Conservation (phyloP, 345 rosid species). For the Kandelia obovata region DNA sequence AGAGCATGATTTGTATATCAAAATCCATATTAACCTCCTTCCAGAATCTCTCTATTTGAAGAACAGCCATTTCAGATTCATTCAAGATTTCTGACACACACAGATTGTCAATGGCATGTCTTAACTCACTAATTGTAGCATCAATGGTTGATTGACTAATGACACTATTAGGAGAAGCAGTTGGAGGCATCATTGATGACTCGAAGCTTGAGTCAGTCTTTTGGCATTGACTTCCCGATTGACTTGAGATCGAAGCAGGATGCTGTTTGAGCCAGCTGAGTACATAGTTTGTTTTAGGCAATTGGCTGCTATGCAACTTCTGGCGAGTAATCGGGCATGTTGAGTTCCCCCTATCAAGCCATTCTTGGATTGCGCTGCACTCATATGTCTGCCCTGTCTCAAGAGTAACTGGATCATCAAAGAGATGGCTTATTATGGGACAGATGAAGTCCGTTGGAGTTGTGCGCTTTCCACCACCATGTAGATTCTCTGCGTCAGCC, state of each 20-base stretch:
- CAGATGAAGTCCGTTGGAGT: slow-evolving; percentile 71
- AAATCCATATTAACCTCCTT: slow-evolving; percentile 34
- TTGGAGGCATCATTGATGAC: slow-evolving; percentile 24
- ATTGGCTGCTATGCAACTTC: slow-evolving; percentile 41
- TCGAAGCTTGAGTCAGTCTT: slow-evolving; percentile 23
- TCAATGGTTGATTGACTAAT: slow-evolving; percentile 47
- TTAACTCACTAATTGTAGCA: slow-evolving; percentile 40
- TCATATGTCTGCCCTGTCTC: slow-evolving; percentile 85
- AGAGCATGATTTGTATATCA: slow-evolving; percentile 47
- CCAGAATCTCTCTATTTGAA: slow-evolving; percentile 56
- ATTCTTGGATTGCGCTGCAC: slow-evolving; percentile 59
- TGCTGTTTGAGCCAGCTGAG: slow-evolving; percentile 59
- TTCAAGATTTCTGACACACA: slow-evolving; percentile 53
- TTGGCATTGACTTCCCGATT: slow-evolving; percentile 16
- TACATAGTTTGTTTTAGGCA: slow-evolving; percentile 65
- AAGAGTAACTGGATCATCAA: slow-evolving; percentile 64
- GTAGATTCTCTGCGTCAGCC: slow-evolving; percentile 37
- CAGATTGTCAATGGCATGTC: slow-evolving; percentile 43
- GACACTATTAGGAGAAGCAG: slow-evolving; percentile 47
- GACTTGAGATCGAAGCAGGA: slow-evolving; percentile 25
- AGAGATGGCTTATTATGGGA: slow-evolving; percentile 57
- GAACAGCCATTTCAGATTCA: slow-evolving; percentile 59
- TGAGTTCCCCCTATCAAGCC: slow-evolving; percentile 64
- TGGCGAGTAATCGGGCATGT: slow-evolving; percentile 74
- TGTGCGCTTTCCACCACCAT: slow-evolving; percentile 25